phyloP scores from a whole-genome alignment of 1,284 basidiomycete genomes.

The Naganishia liquefaciens region DNA sequence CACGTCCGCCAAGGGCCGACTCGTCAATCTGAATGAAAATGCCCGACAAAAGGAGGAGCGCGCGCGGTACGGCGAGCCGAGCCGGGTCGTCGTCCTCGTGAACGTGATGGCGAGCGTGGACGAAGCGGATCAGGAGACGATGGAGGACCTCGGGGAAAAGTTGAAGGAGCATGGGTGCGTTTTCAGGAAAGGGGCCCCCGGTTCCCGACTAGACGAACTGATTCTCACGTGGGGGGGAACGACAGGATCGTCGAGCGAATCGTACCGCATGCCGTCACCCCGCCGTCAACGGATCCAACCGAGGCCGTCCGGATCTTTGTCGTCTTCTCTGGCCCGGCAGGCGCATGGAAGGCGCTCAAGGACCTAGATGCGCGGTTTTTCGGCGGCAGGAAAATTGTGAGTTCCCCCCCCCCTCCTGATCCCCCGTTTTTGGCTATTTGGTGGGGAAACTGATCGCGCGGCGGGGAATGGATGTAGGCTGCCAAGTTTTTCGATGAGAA shows the following conservation, averaged over 20 bases:
- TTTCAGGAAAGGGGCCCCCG: neutral
- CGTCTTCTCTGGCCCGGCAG: slow-evolving; percentile 80
- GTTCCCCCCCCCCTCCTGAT: slow-evolving; percentile 29
- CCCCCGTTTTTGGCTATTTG: too few relatives aligned
- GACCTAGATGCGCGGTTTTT: slow-evolving; percentile 89
- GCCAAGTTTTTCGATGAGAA: slow-evolving; percentile 79
- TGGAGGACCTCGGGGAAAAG: slow-evolving; percentile 76
- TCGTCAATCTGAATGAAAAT: slow-evolving; percentile 79
- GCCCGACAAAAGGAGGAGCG: slow-evolving; percentile 52
- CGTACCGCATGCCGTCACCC: slow-evolving; percentile 73
- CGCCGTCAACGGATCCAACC: slow-evolving; percentile 62
- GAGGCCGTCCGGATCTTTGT: slow-evolving; percentile 82
- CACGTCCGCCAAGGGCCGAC: slow-evolving; percentile 42
- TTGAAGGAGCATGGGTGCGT: slow-evolving; percentile 61
- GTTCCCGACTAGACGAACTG: too few relatives aligned
- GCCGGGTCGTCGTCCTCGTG: slow-evolving; percentile 79
- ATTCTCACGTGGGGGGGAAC: slow-evolving; percentile 34
- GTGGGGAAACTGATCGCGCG: neutral
- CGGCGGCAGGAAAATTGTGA: slow-evolving; percentile 72
- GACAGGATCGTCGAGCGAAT: slow-evolving; percentile 85
- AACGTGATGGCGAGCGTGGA: slow-evolving; percentile 83
- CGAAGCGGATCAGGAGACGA: slow-evolving; percentile 77
- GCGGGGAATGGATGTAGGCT: slow-evolving; percentile 43
- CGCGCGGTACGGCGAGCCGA: slow-evolving; percentile 77
- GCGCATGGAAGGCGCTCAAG: slow-evolving; percentile 89